Evolutionary conservation across 495 filamentous ascomycete genomes (phyloP).

Genomic region (Xylaria sp.): DNA sequence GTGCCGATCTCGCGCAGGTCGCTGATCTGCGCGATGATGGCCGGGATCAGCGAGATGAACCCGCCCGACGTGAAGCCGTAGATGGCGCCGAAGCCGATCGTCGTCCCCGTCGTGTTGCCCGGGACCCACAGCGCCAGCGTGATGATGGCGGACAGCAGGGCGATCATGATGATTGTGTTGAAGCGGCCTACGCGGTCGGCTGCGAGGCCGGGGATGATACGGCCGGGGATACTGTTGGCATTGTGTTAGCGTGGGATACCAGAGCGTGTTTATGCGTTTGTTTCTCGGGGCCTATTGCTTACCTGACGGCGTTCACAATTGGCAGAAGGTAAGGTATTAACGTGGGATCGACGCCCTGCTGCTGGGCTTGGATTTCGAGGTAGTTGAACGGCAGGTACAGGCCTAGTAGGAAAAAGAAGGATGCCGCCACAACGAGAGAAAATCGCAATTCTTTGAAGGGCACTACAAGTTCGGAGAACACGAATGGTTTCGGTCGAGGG

Average conservation of each 20-base stretch:
- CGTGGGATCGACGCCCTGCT: conserved; percentile 63
- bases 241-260: conserved; percentile 30
- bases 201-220: conserved; percentile 73
- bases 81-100: conserved; percentile 69
- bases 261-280: not conserved
- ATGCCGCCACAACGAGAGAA: conserved; percentile 54
- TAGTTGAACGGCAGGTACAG: conserved; percentile 79
- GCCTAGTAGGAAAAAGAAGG: conserved; percentile 73
- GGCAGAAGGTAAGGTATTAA: conserved; percentile 72
- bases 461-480: conserved; percentile 60
- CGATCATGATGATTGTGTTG: conserved; percentile 74
- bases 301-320: conserved; percentile 76
- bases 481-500: conserved; percentile 61
- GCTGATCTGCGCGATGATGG: conserved; percentile 72
- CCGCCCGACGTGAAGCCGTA: conserved; percentile 79
- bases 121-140: conserved; percentile 76
- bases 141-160: conserved; percentile 65
- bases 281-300: conserved; percentile 27
- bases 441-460: conserved; percentile 69
- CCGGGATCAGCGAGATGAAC: conserved; percentile 66
- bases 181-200: conserved; percentile 77
- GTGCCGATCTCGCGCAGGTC: conserved; percentile 76
- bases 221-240: conserved; percentile 64
- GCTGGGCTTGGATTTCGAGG: conserved; percentile 63
- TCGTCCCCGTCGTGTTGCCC: conserved; percentile 60